Evolutionary conservation across 139 green algal genomes (phyloP).

Genomic region (Tetradesmus lagerheimii): DNA sequence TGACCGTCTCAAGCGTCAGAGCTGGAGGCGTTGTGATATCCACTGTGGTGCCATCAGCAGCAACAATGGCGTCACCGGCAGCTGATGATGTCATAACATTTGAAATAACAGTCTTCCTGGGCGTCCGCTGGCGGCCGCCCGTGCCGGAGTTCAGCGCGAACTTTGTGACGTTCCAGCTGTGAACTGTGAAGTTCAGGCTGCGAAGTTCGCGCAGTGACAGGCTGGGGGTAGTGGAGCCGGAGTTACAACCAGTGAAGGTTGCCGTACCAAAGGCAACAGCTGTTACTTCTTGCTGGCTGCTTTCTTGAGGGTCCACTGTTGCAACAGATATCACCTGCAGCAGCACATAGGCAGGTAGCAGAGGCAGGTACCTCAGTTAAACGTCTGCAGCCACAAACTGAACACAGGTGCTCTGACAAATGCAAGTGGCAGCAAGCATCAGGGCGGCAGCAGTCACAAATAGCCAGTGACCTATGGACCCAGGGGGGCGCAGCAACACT

Average conservation of each 20-base stretch:
- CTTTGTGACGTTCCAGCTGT: slow-evolving; percentile 13
- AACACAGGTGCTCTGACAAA: no score
- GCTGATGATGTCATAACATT: not conserved
- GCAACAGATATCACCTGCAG: slow-evolving; percentile 3
- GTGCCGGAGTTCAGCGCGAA: not conserved
- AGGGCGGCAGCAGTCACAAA: no score
- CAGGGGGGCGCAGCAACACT: no score
- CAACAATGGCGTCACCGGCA: not conserved
- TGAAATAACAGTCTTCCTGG: not conserved
- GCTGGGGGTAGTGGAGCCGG: not conserved
- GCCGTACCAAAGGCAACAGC: not conserved
- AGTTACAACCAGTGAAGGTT: not conserved
- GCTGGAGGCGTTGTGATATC: not conserved
- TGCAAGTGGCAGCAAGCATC: no score
- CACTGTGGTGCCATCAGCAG: not conserved
- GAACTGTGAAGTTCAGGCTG: slow-evolving; percentile 12
- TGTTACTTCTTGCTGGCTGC: not conserved
- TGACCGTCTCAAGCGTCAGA: not conserved
- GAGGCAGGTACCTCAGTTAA: no score
- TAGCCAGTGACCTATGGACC: no score
- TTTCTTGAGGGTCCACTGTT: slow-evolving; percentile 9
- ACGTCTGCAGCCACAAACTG: no score
- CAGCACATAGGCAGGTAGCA: no score
- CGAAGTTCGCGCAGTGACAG: not conserved
- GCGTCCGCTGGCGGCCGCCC: not conserved